Percentiles rank a stretch among this genome's conserved stretches.
Evolutionary conservation across 1,139 yeast species (phyloP).

Genomic region (Debaryomycetaceae sp.): DNA sequence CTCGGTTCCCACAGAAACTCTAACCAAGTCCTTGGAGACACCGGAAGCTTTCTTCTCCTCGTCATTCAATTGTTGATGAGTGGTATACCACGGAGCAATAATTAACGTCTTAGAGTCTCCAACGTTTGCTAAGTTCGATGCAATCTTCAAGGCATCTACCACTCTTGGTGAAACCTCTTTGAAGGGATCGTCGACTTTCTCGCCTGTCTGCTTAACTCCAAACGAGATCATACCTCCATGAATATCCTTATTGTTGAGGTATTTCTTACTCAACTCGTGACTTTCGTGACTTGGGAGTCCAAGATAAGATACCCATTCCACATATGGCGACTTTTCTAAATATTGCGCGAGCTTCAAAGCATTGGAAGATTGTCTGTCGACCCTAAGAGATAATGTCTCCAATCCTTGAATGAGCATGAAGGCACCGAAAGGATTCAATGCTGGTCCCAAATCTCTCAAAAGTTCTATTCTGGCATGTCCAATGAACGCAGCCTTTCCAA

Average conservation of each 20-base stretch:
- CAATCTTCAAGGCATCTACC: conserved; percentile 77
- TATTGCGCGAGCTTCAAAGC: conserved; percentile 78
- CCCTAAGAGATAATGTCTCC: conserved; percentile 89
- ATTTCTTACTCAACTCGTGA: conserved; percentile 79
- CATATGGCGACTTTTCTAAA: conserved; percentile 70
- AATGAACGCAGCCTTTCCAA: conserved; percentile 77
- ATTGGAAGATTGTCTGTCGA: conserved; percentile 85
- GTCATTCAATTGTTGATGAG: conserved; percentile 85
- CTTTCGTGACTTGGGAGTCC: conserved; percentile 82
- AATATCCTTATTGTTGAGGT: conserved; percentile 58
- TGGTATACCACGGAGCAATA: conserved; percentile 92
- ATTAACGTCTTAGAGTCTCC: conserved; percentile 95
- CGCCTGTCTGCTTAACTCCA: conserved; percentile 70
- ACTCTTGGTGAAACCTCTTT: conserved; percentile 74
- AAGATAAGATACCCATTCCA: conserved; percentile 86
- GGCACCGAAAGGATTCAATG: conserved; percentile 83
- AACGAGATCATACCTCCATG: conserved; percentile 87
- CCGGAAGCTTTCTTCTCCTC: conserved; percentile 81
- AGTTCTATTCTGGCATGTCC: conserved; percentile 81
- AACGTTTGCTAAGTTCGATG: conserved; percentile 91
- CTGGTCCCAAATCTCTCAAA: conserved; percentile 89
- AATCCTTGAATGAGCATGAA: conserved; percentile 87
- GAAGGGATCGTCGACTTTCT: conserved; percentile 51
- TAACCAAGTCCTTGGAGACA: conserved; percentile 80
- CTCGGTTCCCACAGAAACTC: conserved; percentile 90